Percentiles rank a stretch among this genome's conserved stretches.
Evolutionary conservation across 2,329 filamentous ascomycete genomes (phyloP).

Genomic region (Magnaporthiopsis incrustans): DNA sequence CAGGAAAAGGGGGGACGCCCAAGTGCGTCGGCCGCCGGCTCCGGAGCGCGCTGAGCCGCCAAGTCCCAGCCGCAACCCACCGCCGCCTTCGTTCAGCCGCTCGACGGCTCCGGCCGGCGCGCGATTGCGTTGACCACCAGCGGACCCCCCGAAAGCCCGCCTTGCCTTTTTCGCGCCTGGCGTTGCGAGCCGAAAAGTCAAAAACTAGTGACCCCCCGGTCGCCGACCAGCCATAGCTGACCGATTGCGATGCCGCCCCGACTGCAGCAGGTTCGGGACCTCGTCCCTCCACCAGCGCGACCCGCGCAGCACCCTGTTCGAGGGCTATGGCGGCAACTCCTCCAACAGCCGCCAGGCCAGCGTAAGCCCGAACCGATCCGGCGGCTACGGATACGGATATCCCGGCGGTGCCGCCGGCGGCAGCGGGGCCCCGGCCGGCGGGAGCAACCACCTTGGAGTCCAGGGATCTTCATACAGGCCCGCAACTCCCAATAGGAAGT

Average conservation of each 20-base stretch:
- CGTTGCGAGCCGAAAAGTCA: neutral
- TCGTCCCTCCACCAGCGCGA: conserved; percentile 67
- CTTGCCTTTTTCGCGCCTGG: neutral
- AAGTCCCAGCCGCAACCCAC: neutral
- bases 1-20: neutral
- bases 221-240: neutral
- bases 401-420: conserved; percentile 23
- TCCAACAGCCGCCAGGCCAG: conserved; percentile 34
- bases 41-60: neutral
- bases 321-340: conserved; percentile 56
- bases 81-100: neutral
- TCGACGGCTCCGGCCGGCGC: neutral
- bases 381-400: conserved; percentile 48
- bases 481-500: conserved; percentile 66
- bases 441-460: conserved; percentile 5
- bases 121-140: neutral
- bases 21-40: neutral
- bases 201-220: neutral
- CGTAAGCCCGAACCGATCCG: conserved; percentile 33
- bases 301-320: conserved; percentile 65
- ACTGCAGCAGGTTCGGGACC: conserved; percentile 49
- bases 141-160: neutral
- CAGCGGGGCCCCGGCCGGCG: conserved; percentile 10
- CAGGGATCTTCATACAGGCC: conserved; percentile 37
- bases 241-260: neutral